A percentile compares a stretch with the other conserved stretches of the same genome.
These are phyloP conservation scores for Pseudogymnoascus sp. DNA, from an alignment of 2,329 filamentous ascomycete genomes.

Conservation along the genomic window DNA sequence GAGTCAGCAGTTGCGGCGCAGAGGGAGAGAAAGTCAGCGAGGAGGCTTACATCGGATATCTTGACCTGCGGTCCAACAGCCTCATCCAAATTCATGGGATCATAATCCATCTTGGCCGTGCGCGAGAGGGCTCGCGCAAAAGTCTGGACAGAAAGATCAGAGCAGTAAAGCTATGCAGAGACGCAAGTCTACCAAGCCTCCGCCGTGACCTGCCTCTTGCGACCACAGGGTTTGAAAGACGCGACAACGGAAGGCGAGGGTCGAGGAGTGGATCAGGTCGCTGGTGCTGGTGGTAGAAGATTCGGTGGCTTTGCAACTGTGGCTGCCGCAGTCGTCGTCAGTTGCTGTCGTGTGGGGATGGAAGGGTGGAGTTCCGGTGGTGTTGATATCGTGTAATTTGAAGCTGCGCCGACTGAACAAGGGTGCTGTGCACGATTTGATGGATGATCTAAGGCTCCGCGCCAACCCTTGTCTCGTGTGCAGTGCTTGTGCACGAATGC, in stretches of 20 bases:
- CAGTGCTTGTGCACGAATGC: slow-evolving; percentile 5
- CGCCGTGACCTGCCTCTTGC: not conserved
- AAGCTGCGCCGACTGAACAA: slow-evolving; percentile 8
- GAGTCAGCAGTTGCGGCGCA: not conserved
- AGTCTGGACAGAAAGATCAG: not conserved
- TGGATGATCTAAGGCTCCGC: slow-evolving; percentile 2
- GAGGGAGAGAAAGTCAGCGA: slow-evolving; percentile 1
- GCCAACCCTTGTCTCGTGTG: slow-evolving; percentile 1
- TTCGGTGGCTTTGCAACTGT: not conserved
- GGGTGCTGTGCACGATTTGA: slow-evolving; percentile 2
- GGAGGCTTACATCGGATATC: slow-evolving; percentile 35
- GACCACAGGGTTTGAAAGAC: not conserved
- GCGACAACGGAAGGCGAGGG: not conserved
- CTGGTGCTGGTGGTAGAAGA: not conserved
- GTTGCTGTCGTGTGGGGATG: not conserved
- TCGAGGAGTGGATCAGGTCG: not conserved
- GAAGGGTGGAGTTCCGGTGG: not conserved
- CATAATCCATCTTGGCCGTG: slow-evolving; percentile 40
- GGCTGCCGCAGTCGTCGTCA: slow-evolving; percentile 5
- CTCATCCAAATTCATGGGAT: slow-evolving; percentile 36
- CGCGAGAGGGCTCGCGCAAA: not conserved
- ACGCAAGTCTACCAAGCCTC: slow-evolving; percentile 1
- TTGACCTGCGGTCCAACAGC: slow-evolving; percentile 39
- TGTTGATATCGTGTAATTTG: slow-evolving; percentile 5
- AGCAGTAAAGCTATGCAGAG: not conserved